Evolutionary conservation across 257 asterid genomes (phyloP), one percentile per base, ranked within the genome.

Genomic region (Solanum acaule): DNA sequence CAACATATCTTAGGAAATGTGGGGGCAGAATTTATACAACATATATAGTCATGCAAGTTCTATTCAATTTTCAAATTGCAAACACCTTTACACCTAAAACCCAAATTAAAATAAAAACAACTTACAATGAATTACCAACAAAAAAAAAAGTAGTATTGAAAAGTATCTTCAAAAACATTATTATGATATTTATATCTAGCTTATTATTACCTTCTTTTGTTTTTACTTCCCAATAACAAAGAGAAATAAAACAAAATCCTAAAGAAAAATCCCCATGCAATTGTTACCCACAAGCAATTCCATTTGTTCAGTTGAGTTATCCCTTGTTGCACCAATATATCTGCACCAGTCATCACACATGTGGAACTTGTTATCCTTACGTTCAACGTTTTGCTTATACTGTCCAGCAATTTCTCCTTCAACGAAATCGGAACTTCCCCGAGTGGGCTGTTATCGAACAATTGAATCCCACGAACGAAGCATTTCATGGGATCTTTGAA

Each of bases 231-330:
- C 29, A 75, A 7, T 76, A 90, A 83, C 88, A 91, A 84, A 49
- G 87, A 37, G 27, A 90, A 88, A 90, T 91, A 91, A 88, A 89
- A 91, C 76, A 90, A 65, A 16, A 88, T 85, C 91, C 93, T 89
- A 63, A 90, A 91, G 52, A 90, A 68, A 63, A 91, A 59, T 2
- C 93, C 93, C 93, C 93, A 90, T 8, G 91, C 90, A 87, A 88
- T 52, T 25, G 92, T 90, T 65, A 90, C 79, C 92, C 90, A 87
- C 35, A 91, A 11, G 22, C 92, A 91, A n/a, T 49, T 87, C 93
- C 93, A 91, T n/a, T 87, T 90, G 23, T 70, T 38, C 11, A 91
- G 46, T 42, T 89, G 88, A 67, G 89, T 90, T 12, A 91, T 25
- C 37, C 93, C 91, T 65, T 87, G 87, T 35, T 90, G 93, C 75